Conservation (phyloP, 2,329 filamentous ascomycete genomes). For the Fusarium lateritium region DNA sequence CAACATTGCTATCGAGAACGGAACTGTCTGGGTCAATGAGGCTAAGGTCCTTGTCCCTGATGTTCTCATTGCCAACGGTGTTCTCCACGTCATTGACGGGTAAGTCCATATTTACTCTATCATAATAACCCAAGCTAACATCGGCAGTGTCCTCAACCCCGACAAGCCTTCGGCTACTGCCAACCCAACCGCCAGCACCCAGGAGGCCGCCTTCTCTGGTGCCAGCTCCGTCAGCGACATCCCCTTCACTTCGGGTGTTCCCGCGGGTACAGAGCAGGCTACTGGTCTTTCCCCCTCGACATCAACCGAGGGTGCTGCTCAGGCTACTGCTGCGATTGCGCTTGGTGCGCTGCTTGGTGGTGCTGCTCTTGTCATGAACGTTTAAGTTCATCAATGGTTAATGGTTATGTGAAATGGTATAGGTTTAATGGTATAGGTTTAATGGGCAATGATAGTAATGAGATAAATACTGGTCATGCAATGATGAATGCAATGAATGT, state of each 20-base stretch:
- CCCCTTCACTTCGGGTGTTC: constrained; percentile 70
- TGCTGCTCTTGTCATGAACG: constrained; percentile 43
- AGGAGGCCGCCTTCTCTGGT: constrained; percentile 66
- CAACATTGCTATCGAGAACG: constrained; percentile 59
- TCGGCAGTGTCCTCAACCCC: constrained; percentile 64
- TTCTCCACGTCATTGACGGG: constrained; percentile 72
- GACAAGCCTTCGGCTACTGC: constrained; percentile 54
- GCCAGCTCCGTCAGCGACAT: constrained; percentile 63
- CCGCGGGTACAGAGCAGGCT: constrained; percentile 25
- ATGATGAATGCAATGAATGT: too few relatives aligned
- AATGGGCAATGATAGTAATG: constrained; percentile 18
- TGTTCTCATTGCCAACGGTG: constrained; percentile 68
- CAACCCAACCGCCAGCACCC: constrained; percentile 54
- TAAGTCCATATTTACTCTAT: constrained; percentile 50
- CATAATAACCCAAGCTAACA: constrained; percentile 35
- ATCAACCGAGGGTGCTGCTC: constrained; percentile 40
- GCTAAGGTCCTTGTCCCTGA: constrained; percentile 65
- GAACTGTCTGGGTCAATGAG: constrained; percentile 52
- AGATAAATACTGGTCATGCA: not conserved
- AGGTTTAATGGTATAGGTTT: not conserved
- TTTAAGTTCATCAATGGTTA: constrained; percentile 6
- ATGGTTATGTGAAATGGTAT: not conserved
- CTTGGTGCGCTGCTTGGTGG: constrained; percentile 46
- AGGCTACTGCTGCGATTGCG: constrained; percentile 46
- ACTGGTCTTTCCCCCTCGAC: constrained; percentile 37